phyloP scores from a whole-genome alignment of 129 eudicot species.

The Lonicera japonica region DNA sequence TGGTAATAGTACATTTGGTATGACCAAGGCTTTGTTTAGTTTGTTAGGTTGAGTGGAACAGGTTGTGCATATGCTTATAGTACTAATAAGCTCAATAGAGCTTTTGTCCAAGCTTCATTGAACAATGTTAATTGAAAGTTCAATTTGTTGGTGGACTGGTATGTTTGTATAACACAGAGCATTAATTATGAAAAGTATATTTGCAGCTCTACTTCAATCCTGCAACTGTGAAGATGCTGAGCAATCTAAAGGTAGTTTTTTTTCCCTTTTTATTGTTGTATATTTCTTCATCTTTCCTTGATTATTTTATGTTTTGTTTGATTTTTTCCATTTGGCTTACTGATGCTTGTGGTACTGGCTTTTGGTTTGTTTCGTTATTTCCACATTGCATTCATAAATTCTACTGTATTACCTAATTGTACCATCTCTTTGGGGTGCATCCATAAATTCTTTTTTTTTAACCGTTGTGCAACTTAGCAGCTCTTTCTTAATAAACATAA shows the following conservation, averaged over 20 bases:
- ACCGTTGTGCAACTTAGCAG: not conserved
- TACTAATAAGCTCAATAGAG: too few relatives aligned
- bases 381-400: not conserved
- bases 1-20: too few relatives aligned
- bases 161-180: not conserved
- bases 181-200: constrained; percentile 2
- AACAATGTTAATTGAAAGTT: not conserved
- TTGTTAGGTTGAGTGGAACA: too few relatives aligned
- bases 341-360: not conserved
- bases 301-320: constrained; percentile 10
- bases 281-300: constrained; percentile 9
- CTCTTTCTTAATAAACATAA: not conserved
- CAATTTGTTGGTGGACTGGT: not conserved
- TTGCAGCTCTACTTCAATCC: constrained; percentile 95
- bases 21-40: not conserved
- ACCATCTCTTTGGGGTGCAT: not conserved
- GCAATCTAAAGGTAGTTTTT: constrained; percentile 81
- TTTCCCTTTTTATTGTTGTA: too few relatives aligned
- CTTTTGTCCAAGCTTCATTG: too few relatives aligned
- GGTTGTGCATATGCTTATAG: too few relatives aligned
- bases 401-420: not conserved
- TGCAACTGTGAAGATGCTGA: constrained; percentile 98
- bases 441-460: not conserved
- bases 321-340: not conserved
- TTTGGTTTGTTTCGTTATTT: not conserved